Evolutionary conservation across 2,329 filamentous ascomycete genomes (phyloP).

Genomic region (Penicillium sp.): DNA sequence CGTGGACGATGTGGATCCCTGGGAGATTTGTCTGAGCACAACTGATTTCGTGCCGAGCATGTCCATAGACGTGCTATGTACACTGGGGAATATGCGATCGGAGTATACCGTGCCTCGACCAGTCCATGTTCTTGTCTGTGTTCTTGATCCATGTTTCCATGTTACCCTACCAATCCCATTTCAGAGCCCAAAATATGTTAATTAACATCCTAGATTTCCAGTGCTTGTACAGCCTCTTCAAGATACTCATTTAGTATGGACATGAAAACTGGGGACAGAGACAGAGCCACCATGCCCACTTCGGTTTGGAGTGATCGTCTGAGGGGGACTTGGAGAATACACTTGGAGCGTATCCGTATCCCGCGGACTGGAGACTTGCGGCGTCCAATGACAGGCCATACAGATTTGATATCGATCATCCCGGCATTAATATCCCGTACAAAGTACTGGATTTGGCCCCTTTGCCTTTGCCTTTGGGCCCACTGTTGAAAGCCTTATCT

Average conservation of each 20-base stretch:
- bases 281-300: conserved; percentile 1
- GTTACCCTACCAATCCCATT: not conserved
- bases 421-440: conserved; percentile 1
- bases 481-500: not conserved
- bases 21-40: conserved; percentile 8
- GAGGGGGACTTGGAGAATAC: conserved; percentile 3
- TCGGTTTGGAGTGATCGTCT: conserved; percentile 16
- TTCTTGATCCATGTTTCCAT: conserved; percentile 3
- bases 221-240: conserved; percentile 3
- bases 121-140: not conserved
- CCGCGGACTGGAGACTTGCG: conserved; percentile 17
- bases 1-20: conserved; percentile 14
- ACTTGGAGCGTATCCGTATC: conserved; percentile 1
- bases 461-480: not conserved
- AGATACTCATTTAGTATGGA: conserved; percentile 4
- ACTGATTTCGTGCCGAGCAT: not conserved
- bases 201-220: too few relatives aligned
- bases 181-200: not conserved
- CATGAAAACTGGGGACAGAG: conserved; percentile 19
- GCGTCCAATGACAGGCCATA: conserved; percentile 22
- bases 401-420: conserved; percentile 24
- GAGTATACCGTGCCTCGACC: conserved; percentile 13
- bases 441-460: not conserved
- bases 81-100: not conserved
- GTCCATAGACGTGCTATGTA: too few relatives aligned